These are phyloP conservation scores for Rhizophora apiculata DNA, from an alignment of 345 rosid genomes.

Conservation along the genomic window DNA sequence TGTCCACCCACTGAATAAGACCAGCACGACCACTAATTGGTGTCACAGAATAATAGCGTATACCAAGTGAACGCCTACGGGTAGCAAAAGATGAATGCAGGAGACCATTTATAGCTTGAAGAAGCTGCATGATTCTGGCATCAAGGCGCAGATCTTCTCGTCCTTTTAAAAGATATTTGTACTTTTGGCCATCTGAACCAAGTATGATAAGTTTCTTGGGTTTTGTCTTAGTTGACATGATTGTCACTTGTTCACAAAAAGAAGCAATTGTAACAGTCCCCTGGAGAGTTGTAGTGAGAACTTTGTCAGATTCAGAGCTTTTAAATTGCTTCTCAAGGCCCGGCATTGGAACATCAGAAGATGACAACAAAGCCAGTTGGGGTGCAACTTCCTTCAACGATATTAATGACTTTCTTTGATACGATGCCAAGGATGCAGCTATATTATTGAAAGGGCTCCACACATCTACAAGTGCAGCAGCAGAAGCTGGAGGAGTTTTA, in stretches of 20 bases:
- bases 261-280: constrained; percentile 76
- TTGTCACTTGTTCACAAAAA: constrained; percentile 58
- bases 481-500: constrained; percentile 73
- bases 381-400: constrained; percentile 88
- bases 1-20: constrained; percentile 92
- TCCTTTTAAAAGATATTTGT: constrained; percentile 83
- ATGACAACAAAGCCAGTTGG: constrained; percentile 66
- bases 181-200: constrained; percentile 90
- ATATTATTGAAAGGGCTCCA: constrained; percentile 86
- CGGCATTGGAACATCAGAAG: constrained; percentile 94
- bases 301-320: constrained; percentile 47
- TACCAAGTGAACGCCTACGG: constrained; percentile 46
- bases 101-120: constrained; percentile 78
- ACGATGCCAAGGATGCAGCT: constrained; percentile 78
- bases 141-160: constrained; percentile 96
- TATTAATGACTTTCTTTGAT: constrained; percentile 76
- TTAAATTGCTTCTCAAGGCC: constrained; percentile 77
- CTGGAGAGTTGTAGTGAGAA: constrained; percentile 41
- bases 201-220: constrained; percentile 82
- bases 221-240: constrained; percentile 85
- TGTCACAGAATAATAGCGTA: constrained; percentile 84
- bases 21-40: constrained; percentile 95
- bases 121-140: constrained; percentile 96
- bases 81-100: constrained; percentile 54
- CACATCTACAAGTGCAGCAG: constrained; percentile 68